phyloP scores from a whole-genome alignment of 75 land plant genomes.

The Cunninghamia lanceolata region DNA sequence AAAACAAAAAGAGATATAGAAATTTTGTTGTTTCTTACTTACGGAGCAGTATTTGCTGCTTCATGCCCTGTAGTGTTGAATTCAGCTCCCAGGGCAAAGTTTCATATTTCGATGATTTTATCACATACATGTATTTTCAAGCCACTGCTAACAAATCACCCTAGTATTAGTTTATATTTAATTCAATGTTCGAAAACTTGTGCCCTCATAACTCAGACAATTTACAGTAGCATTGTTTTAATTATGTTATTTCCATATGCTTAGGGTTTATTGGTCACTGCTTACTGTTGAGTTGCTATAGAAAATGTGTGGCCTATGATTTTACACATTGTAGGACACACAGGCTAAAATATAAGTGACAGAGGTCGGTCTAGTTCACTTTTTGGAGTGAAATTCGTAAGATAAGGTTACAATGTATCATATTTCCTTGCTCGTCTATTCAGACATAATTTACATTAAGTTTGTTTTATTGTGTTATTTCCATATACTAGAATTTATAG shows the following conservation, averaged over 20 bases:
- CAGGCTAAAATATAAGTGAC: background rate
- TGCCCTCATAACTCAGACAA: background rate
- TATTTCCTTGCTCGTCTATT: background rate
- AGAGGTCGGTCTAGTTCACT: background rate
- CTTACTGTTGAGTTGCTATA: background rate
- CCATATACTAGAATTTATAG: background rate
- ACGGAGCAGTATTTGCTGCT: too few relatives aligned
- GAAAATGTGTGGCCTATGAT: background rate
- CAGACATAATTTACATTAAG: background rate
- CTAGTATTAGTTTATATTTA: background rate
- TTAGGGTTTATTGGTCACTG: background rate
- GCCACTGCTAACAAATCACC: too few relatives aligned
- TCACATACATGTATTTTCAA: background rate
- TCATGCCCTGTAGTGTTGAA: too few relatives aligned
- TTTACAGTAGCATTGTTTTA: background rate
- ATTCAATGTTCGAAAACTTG: background rate
- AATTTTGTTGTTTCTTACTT: too few relatives aligned
- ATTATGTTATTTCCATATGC: background rate
- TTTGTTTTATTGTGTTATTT: background rate
- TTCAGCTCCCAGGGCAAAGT: background rate
- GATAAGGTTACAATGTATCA: background rate
- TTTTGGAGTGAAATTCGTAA: background rate
- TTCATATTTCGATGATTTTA: background rate
- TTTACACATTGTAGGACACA: background rate
- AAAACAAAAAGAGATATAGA: too few relatives aligned